Evolutionary conservation across 306 rosid species (phyloP), one percentile per base, ranked within the genome.

Genomic region (Dicorynia guianensis): DNA sequence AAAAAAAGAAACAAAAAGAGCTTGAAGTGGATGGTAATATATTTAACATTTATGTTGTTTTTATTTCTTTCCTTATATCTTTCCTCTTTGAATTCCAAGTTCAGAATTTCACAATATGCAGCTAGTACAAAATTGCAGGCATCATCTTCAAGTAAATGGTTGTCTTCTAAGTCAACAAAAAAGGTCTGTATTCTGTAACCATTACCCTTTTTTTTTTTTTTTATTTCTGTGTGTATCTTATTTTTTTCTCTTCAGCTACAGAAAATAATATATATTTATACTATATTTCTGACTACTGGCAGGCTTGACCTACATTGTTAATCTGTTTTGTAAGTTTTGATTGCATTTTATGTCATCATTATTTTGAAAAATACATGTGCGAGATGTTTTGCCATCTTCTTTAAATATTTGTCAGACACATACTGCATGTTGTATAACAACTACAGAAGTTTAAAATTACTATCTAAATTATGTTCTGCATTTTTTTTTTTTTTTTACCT

Each of bases 141-240:
- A 79, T 83, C 97, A 56, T 53, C 75, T 8, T 54, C 96, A 58
- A 87, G 86, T 13, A 69, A 46, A 63, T 95, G 97, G 98, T 92
- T 95, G 84, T 56, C 81, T 17, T 39, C 97, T 53, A 90, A 95
- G 84, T 83, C 97, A 9, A 58, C 84, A 0, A 90, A 89, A 79
- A 92, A 90, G 83, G 98, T 90, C 59, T 18, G 40, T 15, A 64
- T 74, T 34, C 30, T 79, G 38, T 66, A 71, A 13, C 7, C 47
- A 4, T 46, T 30, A 11, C 38, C 52, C 20, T 3, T 18, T 67
- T 25, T 67, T 53, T 67, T 66, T 67, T 36, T 3, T 18, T 67
- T 25, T 60, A 54, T 67, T 66, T 67, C 11, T 5, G 52, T 1
- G 14, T 4, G 11, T 18, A 36, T 59, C 9, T 50, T 9, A 54